phyloP scores from a whole-genome alignment of 2,329 filamentous ascomycete genomes.

The Onygenales sp. region DNA sequence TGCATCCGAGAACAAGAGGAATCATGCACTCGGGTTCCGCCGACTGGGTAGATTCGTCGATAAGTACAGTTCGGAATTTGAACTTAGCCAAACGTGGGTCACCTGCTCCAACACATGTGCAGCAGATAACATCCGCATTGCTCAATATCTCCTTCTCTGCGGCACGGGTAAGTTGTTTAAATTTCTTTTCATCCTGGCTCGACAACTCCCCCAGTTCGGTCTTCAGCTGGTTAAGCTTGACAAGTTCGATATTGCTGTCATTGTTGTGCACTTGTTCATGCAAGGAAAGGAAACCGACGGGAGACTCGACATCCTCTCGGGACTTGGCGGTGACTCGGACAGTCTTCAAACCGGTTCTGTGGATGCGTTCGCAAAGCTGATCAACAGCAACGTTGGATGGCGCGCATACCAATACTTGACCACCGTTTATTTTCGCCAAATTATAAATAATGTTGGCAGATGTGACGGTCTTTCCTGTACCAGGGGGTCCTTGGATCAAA shows the following conservation, averaged over 20 bases:
- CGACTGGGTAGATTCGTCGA: constrained; percentile 96
- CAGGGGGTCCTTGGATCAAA: constrained; percentile 91
- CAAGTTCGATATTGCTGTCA: constrained; percentile 86
- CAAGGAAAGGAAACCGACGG: constrained; percentile 86
- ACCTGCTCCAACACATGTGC: constrained; percentile 93
- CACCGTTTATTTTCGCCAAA: constrained; percentile 85
- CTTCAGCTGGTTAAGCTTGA: constrained; percentile 89
- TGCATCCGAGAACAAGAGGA: constrained; percentile 89
- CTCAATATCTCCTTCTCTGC: constrained; percentile 91
- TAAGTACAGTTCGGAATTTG: constrained; percentile 96
- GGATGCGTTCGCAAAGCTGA: constrained; percentile 93
- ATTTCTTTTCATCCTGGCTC: constrained; percentile 95
- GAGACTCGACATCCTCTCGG: constrained; percentile 96
- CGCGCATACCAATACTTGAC: constrained; percentile 90
- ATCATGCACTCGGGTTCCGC: constrained; percentile 99
- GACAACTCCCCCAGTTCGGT: constrained; percentile 82
- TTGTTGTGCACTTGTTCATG: constrained; percentile 98
- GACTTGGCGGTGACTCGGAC: constrained; percentile 98
- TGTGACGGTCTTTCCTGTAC: constrained; percentile 96
- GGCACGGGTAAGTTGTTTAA: constrained; percentile 86
- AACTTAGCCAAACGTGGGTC: constrained; percentile 92
- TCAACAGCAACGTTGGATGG: constrained; percentile 98
- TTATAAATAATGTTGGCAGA: constrained; percentile 99
- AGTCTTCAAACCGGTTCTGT: constrained; percentile 88
- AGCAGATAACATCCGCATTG: constrained; percentile 97